Evolutionary conservation across 2,329 filamentous ascomycete genomes (phyloP), one percentile per base, ranked within the genome.

Genomic region (Pseudopyrenochaeta lycopersici): DNA sequence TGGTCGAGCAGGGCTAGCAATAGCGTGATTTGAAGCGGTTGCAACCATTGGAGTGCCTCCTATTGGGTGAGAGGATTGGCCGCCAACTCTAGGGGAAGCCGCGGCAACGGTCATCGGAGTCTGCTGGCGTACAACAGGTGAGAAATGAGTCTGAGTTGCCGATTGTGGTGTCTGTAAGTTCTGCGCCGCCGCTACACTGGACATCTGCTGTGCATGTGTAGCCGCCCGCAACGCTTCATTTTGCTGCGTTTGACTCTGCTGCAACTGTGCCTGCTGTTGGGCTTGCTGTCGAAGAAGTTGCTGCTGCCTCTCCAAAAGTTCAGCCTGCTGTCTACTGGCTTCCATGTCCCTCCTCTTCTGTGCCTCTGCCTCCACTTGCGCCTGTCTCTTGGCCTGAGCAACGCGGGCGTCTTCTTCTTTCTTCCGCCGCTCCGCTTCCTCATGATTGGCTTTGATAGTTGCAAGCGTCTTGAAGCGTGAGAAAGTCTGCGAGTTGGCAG

Each of bases 401-500:
- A 61, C 48, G 5, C 67, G 63, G 11, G 82, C 81, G 53, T 89
- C 85, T 54, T 78, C 76, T 47, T 79, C 77, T 60, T 77, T 79
- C 66, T 80, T 77, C 27, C 69, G 65, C 33, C 74, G 68, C 61
- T 88, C 88, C 69, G 88, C 90, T 72, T 96, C 91, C 21, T 88
- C 87, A 55, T 92, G 89, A 38, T 91, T 86, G 49, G 85, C 81
- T 70, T 89, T 91, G 65, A 97, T 96, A 52, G 91, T 90, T 52
- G 92, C 91, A 38, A 99, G 85, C 1, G 91, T 87, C 79, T 97
- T 97, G 77, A 97, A 98, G 32, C 90, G 87, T 64, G 95, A 92
- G 72, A 98, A 97, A 23, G 89, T 86, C 72, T 96, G 92, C 66
- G 96, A 96, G 2, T 89, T 84, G n/a, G 87, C 83, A 17, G 86